Evolutionary conservation across 2,329 filamentous ascomycete species (phyloP), one percentile per base, ranked within the genome.

Genomic region (Epichloe gansuensis): DNA sequence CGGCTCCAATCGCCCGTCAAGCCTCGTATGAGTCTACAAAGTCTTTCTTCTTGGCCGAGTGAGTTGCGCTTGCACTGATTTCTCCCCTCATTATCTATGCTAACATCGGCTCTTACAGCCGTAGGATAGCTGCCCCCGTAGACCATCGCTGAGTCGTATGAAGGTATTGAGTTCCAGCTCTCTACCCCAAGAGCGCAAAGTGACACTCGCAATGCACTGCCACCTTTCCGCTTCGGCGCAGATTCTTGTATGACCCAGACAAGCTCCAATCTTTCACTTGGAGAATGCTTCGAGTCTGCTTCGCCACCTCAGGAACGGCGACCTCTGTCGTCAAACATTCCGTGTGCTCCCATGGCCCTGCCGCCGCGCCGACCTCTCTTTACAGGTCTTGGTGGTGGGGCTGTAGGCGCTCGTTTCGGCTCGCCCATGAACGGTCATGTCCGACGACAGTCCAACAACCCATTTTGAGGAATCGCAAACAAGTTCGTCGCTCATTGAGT

Each of bases 401-500:
- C 72, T 52, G 75, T 21, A 17, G 31, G 76, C 54, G 76, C 81
- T 56, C 81, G 80, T 56, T 87, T 81, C 68, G 89, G 85, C 41
- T 95, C 90, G 13, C 90, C 91, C 37, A 78, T 86, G 56, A 77
- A 76, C 54, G 75, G 73, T 55, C 85, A 91, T 60, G 72, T 83
- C 52, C 83, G 90, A 57, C 88, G 91, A 59, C 77, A 73, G 55
- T 85, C 80, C 48, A 90, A 83, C 48, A 90, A 83, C 67, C 86
- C 79, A 53, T 80, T 86, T 74, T 82, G 61, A 82, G 89, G 56
- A 87, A 87, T 45, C 81, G 91, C 59, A 95, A 95, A 65, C 88
- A 93, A 67, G 91, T 91, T 64, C 84, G 93, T 55, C 83, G 93
- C 59, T 95, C 91, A 25, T 73, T 96, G 64, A 97, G 93, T 77